These are phyloP conservation scores for Thuja plicata DNA, from an alignment of 83 land plant genomes.

Conservation along the genomic window DNA sequence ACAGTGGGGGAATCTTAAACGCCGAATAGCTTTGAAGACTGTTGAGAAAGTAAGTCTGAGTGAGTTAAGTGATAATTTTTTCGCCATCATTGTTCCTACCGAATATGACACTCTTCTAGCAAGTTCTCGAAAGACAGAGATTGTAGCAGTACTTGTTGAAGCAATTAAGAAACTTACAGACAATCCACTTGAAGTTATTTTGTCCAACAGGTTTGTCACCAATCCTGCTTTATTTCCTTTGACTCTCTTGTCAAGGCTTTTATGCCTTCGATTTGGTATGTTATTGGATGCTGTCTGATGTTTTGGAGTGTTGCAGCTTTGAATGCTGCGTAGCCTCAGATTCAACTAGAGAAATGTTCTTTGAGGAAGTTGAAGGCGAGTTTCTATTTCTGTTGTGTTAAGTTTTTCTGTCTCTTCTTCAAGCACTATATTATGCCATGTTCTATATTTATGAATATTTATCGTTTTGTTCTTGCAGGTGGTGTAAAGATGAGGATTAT, in stretches of 20 bases:
- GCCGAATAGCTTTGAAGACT: slow-evolving; percentile 72
- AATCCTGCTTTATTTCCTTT: background rate
- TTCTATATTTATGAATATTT: background rate
- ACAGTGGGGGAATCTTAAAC: slow-evolving; percentile 55
- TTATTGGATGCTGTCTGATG: background rate
- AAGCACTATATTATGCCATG: background rate
- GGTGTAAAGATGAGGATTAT: slow-evolving; percentile 12
- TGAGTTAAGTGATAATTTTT: slow-evolving; percentile 81
- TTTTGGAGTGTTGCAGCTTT: slow-evolving; percentile 47
- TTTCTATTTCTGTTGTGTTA: background rate
- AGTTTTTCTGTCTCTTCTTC: background rate
- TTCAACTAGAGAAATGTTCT: slow-evolving; percentile 61
- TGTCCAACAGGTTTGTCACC: slow-evolving; percentile 65
- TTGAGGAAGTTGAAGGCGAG: slow-evolving; percentile 85
- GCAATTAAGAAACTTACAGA: slow-evolving; percentile 64
- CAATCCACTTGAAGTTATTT: slow-evolving; percentile 63
- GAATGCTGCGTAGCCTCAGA: slow-evolving; percentile 78
- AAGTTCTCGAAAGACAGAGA: slow-evolving; percentile 85
- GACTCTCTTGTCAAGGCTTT: background rate
- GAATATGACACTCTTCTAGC: slow-evolving; percentile 92
- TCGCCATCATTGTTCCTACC: slow-evolving; percentile 76
- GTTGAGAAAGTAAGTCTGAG: slow-evolving; percentile 78
- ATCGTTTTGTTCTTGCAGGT: background rate
- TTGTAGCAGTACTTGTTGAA: slow-evolving; percentile 73
- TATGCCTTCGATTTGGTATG: background rate